Base-by-base conservation (phyloP, 2,329 filamentous ascomycete species). In the Cytospora paraplurivora region DNA sequence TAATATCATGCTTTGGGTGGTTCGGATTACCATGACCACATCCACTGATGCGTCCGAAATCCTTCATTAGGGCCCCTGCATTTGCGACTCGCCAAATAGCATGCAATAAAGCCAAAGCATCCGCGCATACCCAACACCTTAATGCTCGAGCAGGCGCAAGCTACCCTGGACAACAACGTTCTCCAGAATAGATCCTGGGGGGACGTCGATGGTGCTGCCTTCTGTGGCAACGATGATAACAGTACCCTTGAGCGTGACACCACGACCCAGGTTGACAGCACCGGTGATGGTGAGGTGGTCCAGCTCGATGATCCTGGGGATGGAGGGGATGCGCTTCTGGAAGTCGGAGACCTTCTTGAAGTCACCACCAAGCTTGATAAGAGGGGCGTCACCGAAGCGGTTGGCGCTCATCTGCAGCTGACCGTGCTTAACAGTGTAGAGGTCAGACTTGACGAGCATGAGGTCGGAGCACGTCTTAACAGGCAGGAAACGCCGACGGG, bases 281-380 rank as follows among this genome's bases (percentile, higher is more conserved):
- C 95, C 95, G 41, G 95, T 99, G 72, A 99, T 97, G 75, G 95
- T 99, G 65, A 99, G 86, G 76, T 99, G 95, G 75, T 96, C 92
- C 56, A 95, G 86, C 82, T 96, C 92, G 69, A 95, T 87, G 71
- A 96, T 93, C 85, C 92, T 93, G 74, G 92, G 92, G 72, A 96
- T 96, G 68, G 89, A 92, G 12, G 90, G 85, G 71, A 96, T 93
- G 75, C 89, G 89, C 79, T 92, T 89, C 82, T 93, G 89, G 85
- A 96, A 96, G 82, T 93, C 95, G 1, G 94, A 98, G 47, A 99
- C 95, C 88, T 99, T 99, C 90, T 99, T 99, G 88, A 99, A 99
- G 85, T 99, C 95, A 74, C 88, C 88, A 72, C 95, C 95, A 61
- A 99, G 90, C 90, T 99, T 99, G 86, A 99, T 99, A 71, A 99